phyloP scores from a whole-genome alignment of 768 basidiomycete genomes.

The Pisolithus orientalis region DNA sequence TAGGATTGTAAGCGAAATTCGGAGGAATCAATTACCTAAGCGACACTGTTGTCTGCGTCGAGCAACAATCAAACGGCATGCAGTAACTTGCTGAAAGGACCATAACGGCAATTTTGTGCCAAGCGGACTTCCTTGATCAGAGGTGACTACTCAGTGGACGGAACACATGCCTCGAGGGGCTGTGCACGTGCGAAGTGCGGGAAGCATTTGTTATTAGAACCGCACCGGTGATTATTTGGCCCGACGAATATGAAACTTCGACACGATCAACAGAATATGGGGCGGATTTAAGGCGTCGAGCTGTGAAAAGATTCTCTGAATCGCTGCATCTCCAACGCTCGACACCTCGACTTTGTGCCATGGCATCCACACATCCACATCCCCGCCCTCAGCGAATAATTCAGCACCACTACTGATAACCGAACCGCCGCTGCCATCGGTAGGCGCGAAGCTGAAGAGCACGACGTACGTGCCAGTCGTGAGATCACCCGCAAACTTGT shows the following conservation, averaged over 20 bases:
- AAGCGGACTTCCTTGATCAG: too few species aligned
- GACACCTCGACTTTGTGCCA: slow-evolving; percentile 38
- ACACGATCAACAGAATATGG: slow-evolving; percentile 23
- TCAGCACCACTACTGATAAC: slow-evolving; percentile 31
- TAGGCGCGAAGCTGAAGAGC: slow-evolving; percentile 32
- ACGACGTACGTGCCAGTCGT: slow-evolving; percentile 27
- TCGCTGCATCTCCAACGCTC: slow-evolving; percentile 6
- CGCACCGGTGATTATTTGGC: too few species aligned
- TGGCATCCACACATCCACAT: slow-evolving; percentile 44
- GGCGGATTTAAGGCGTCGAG: slow-evolving; percentile 25
- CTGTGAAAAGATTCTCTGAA: slow-evolving; percentile 14
- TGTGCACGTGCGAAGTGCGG: too few species aligned
- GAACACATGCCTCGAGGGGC: too few species aligned
- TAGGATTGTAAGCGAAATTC: too few species aligned
- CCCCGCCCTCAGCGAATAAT: slow-evolving; percentile 33
- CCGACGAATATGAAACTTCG: slow-evolving; percentile 17
- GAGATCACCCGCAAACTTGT: slow-evolving; percentile 14
- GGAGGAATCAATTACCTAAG: too few species aligned
- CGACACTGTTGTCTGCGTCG: too few species aligned
- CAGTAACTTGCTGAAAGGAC: too few species aligned
- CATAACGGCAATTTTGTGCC: too few species aligned
- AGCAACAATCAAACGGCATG: too few species aligned
- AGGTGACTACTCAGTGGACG: too few species aligned
- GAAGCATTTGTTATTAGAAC: too few species aligned
- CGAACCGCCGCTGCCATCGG: slow-evolving; percentile 16